Conservation (phyloP, 2,329 filamentous ascomycete species). For the Endothia cerciana region DNA sequence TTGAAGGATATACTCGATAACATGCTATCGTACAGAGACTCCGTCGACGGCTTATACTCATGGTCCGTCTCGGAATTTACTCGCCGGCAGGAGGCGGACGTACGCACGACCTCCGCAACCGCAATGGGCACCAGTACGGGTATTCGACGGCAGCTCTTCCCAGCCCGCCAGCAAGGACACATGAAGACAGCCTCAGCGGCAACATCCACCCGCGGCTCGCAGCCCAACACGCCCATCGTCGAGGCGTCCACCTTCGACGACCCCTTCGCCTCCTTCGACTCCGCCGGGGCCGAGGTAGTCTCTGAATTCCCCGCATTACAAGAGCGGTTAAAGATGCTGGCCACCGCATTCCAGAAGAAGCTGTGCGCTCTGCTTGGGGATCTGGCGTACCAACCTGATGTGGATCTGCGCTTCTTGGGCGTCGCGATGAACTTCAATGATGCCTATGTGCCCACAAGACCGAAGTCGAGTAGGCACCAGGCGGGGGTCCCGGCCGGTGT, state of each 20-base stretch:
- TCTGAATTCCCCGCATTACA: conserved; percentile 75
- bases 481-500: conserved; percentile 24
- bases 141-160: conserved; percentile 11
- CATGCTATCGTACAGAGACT: conserved; percentile 93
- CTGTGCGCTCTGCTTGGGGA: conserved; percentile 87
- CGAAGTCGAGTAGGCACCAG: conserved; percentile 36
- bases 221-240: conserved; percentile 25
- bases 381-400: conserved; percentile 88
- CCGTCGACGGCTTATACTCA: conserved; percentile 90
- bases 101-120: conserved; percentile 60
- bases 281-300: conserved; percentile 61
- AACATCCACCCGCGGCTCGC: conserved; percentile 36
- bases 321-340: conserved; percentile 72
- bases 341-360: conserved; percentile 74
- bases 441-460: conserved; percentile 77
- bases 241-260: conserved; percentile 29
- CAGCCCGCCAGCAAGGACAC: conserved; percentile 19
- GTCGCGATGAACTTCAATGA: conserved; percentile 99
- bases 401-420: conserved; percentile 92
- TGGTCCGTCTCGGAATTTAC: conserved; percentile 96
- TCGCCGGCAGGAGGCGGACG: conserved; percentile 80
- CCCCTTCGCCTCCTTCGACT: conserved; percentile 39
- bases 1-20: conserved; percentile 89
- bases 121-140: not conserved
- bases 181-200: conserved; percentile 31